A percentile compares a stretch with the other conserved stretches of the same genome.
These are phyloP conservation scores for Pythium phragmiticola DNA, from an alignment of 352 stramenopile species.

Conservation along the genomic window DNA sequence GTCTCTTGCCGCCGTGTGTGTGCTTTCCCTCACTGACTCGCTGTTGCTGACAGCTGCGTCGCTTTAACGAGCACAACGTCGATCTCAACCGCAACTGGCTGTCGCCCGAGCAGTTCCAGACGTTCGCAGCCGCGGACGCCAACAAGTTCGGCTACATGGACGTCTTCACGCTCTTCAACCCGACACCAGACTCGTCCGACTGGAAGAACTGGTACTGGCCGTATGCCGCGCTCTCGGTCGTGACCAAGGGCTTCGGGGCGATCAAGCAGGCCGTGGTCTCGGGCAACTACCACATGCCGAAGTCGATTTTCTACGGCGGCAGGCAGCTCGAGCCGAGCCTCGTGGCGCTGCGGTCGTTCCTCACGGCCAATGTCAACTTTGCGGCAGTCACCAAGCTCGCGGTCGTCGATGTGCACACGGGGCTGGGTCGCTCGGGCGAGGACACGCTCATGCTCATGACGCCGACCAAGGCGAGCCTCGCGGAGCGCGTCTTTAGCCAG, in stretches of 20 bases:
- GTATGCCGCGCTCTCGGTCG: slow-evolving; percentile 32
- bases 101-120: slow-evolving; percentile 44
- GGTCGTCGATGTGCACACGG: slow-evolving; percentile 93
- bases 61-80: slow-evolving; percentile 93
- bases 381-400: slow-evolving; percentile 36
- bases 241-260: slow-evolving; percentile 39
- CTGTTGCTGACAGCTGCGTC: slow-evolving; percentile 43
- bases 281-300: slow-evolving; percentile 84
- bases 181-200: slow-evolving; percentile 19
- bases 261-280: slow-evolving; percentile 86
- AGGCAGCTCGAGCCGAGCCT: slow-evolving; percentile 68
- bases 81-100: slow-evolving; percentile 94
- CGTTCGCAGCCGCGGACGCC: slow-evolving; percentile 48
- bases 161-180: slow-evolving; percentile 72
- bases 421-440: slow-evolving; percentile 67
- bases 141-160: slow-evolving; percentile 82
- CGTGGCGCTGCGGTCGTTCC: slow-evolving; percentile 56
- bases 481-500: slow-evolving; percentile 5
- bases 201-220: slow-evolving; percentile 54
- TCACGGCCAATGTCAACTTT: slow-evolving; percentile 51
- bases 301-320: slow-evolving; percentile 88
- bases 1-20: neutral
- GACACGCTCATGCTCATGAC: slow-evolving; percentile 48
- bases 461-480: slow-evolving; percentile 13
- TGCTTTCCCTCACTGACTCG: neutral